Conservation (phyloP, 176 grass and related monocot genomes). For the Neostapfia colusana region DNA sequence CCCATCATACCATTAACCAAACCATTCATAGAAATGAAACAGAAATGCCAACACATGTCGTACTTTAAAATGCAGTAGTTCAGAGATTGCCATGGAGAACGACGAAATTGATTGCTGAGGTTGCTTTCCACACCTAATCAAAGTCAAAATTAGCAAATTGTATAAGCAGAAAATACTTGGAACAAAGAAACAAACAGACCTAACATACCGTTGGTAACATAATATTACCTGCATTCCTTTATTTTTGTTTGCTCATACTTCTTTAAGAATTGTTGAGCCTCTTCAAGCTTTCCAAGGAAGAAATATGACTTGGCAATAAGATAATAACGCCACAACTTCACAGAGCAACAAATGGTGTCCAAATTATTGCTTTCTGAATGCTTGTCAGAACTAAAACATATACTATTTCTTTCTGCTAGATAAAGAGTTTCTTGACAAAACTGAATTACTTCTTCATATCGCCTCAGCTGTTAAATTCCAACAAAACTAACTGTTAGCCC, state of each 20-base stretch:
- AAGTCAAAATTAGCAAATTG: slow-evolving; percentile 33
- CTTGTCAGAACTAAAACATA: slow-evolving; percentile 29
- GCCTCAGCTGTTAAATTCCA: slow-evolving; percentile 50
- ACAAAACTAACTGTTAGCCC: slow-evolving; percentile 33
- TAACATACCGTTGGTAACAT: slow-evolving; percentile 23
- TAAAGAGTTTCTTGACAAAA: slow-evolving; percentile 61
- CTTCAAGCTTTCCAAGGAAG: slow-evolving; percentile 73
- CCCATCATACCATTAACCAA: slow-evolving; percentile 13
- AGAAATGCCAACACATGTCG: slow-evolving; percentile 17
- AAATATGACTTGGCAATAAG: slow-evolving; percentile 77
- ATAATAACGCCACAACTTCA: slow-evolving; percentile 62
- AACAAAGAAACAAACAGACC: slow-evolving; percentile 29
- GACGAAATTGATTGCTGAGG: slow-evolving; percentile 49
- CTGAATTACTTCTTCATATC: slow-evolving; percentile 72
- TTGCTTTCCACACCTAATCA: slow-evolving; percentile 46
- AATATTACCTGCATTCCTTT: slow-evolving; percentile 38
- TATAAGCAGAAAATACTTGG: background rate
- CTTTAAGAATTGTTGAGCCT: slow-evolving; percentile 58
- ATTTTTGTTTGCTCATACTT: slow-evolving; percentile 49
- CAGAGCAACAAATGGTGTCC: slow-evolving; percentile 19
- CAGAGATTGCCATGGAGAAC: slow-evolving; percentile 46
- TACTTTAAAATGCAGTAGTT: slow-evolving; percentile 77
- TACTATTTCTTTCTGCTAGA: slow-evolving; percentile 57
- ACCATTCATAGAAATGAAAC: slow-evolving; percentile 13
- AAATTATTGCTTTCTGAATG: slow-evolving; percentile 35